Conservation (phyloP, 768 basidiomycete species). For the Cystobasidiopsis lactophilus region DNA sequence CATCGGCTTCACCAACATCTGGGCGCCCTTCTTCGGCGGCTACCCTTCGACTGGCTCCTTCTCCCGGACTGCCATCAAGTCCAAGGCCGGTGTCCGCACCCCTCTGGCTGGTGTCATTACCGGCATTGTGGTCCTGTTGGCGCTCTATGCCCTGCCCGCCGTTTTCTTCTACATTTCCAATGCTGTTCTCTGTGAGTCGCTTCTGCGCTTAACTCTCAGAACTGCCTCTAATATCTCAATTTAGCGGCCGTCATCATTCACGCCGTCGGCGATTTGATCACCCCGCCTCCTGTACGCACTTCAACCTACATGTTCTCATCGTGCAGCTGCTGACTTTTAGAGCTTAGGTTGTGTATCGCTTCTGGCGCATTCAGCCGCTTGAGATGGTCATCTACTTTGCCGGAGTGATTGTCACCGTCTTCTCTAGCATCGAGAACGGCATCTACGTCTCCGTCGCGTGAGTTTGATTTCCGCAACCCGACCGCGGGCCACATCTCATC, state of each 20-base stretch:
- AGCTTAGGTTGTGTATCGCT: constrained; percentile 67
- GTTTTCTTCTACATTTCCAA: constrained; percentile 25
- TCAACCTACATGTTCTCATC: no score
- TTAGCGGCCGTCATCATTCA: constrained; percentile 13
- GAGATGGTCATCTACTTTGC: constrained; percentile 30
- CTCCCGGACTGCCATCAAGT: constrained; percentile 88
- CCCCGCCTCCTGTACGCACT: constrained; percentile 51
- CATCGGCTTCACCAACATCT: constrained; percentile 84
- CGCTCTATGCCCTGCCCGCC: constrained; percentile 76
- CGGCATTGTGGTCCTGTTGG: constrained; percentile 70
- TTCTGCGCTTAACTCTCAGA: constrained; percentile 68
- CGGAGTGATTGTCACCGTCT: constrained; percentile 43
- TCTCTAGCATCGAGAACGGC: constrained; percentile 82
- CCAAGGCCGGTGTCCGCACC: constrained; percentile 91
- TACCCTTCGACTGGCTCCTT: constrained; percentile 97
- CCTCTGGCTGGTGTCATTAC: constrained; percentile 71
- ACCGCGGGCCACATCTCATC: neutral
- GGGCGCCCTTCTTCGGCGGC: constrained; percentile 51
- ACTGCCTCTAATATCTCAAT: neutral
- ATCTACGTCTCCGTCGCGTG: constrained; percentile 34
- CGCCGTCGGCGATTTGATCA: constrained; percentile 41
- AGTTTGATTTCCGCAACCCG: neutral
- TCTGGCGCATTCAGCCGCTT: constrained; percentile 81
- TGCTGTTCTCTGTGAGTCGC: constrained; percentile 58
- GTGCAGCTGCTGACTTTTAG: no score